These are phyloP conservation scores for Malassezia sympodialis DNA, from an alignment of 1,284 basidiomycete species.

Conservation along the genomic window DNA sequence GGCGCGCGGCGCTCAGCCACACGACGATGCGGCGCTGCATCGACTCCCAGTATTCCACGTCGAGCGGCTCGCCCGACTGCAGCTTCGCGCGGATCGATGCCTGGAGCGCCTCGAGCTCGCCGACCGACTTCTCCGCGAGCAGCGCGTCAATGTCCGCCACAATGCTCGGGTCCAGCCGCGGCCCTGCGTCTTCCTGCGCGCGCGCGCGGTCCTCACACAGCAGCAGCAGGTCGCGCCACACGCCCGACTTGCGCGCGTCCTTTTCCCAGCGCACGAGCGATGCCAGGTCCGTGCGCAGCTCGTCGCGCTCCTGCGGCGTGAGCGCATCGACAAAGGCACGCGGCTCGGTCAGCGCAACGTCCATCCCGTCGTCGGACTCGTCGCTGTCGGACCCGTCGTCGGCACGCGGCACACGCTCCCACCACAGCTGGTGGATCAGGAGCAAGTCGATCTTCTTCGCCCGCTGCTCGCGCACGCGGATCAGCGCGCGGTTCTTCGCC, in stretches of 20 bases:
- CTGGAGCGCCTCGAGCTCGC: constrained; percentile 73
- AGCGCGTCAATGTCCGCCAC: constrained; percentile 35
- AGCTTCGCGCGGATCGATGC: constrained; percentile 77
- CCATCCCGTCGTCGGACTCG: constrained; percentile 74
- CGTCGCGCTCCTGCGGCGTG: constrained; percentile 73
- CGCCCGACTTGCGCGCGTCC: constrained; percentile 75
- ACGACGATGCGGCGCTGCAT: constrained; percentile 85
- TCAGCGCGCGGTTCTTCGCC: constrained; percentile 76
- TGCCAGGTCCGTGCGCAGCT: constrained; percentile 87
- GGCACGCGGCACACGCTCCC: constrained; percentile 67
- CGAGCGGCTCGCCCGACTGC: constrained; percentile 79
- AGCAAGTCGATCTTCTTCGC: constrained; percentile 53
- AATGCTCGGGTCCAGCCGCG: constrained; percentile 34
- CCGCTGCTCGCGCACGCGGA: constrained; percentile 85
- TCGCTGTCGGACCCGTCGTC: constrained; percentile 66
- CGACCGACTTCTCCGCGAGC: constrained; percentile 45
- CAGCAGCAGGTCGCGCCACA: constrained; percentile 97
- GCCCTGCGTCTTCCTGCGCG: constrained; percentile 36
- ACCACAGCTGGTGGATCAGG: constrained; percentile 44
- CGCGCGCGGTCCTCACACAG: constrained; percentile 73
- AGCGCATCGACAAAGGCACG: constrained; percentile 90
- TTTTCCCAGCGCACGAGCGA: constrained; percentile 80
- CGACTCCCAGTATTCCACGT: constrained; percentile 95
- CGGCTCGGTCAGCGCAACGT: constrained; percentile 95
- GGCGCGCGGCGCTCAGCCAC: constrained; percentile 93